Evolutionary conservation across 176 grass and related monocot genomes (phyloP), one percentile per base, ranked within the genome.

Genomic region (bread wheat (Triticum aestivum)): DNA sequence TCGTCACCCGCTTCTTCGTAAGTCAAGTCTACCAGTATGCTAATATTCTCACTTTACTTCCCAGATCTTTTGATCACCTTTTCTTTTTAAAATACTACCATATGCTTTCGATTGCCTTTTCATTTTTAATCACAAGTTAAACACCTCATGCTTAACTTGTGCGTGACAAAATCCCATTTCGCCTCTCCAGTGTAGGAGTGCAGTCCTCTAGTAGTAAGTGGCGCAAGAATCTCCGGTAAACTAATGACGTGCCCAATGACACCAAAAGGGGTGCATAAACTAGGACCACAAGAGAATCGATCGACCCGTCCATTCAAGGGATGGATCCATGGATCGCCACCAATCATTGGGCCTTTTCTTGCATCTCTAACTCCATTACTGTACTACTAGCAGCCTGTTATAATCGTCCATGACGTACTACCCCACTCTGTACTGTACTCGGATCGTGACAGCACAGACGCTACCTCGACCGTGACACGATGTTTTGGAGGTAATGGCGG

Each of bases 1-100:
- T 95, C 83, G 52, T 94, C 81, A 95, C 93, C 65, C 93, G 96
- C 61, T 94, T 89, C 93, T 85, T 98, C 42, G 96, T 98, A 94
- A 94, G 96, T 86, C 8, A 9, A 4, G 8, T 12, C 41, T 47
- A 41, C 5, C 0, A 73, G 8, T 3, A 32, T 41, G 8, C 9
- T 12, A 71, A 14, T 67, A 23, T 15, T 26, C 4, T 1, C 72
- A 4, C 59, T 37, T 8, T 69, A 2, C 5, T 61, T 9, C 56
- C 26, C 58, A 32, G 13, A 67, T 35, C 3, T 45, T 62, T 56
- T 21, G 20, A 59, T 59, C 7, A 59, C 7, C 56, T 59, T 21
- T 21, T 3, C 10, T 11, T 44, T 44, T 44, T 44, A 3, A 11
- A 44, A 14, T 49, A 14, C 12, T 47, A 45, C 42, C 12, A 5